phyloP scores from a whole-genome alignment of 805 yeast species.

The Wickerhamomyces pijperi region DNA sequence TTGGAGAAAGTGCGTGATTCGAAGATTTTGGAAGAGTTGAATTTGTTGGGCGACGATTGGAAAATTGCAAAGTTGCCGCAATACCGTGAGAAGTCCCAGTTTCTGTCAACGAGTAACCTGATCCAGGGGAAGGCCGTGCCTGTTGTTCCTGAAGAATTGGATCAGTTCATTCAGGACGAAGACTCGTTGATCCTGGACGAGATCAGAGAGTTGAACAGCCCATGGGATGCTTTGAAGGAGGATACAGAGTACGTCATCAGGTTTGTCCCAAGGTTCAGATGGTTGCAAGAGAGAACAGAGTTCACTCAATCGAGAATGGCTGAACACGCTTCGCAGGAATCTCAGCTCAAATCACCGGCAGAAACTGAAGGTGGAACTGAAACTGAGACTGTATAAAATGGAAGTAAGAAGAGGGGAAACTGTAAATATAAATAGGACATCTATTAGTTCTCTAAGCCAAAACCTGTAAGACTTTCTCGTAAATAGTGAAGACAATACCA shows the following conservation, averaged over 20 bases:
- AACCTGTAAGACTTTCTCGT: slow-evolving; percentile 69
- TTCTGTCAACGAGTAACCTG: slow-evolving; percentile 1
- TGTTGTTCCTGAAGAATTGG: slow-evolving; percentile 11
- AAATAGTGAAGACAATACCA: slow-evolving; percentile 93
- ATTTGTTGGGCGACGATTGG: neutral
- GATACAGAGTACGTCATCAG: slow-evolving; percentile 15
- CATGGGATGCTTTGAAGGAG: slow-evolving; percentile 14
- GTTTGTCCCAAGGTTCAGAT: slow-evolving; percentile 15
- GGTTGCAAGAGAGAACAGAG: slow-evolving; percentile 1
- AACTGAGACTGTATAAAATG: neutral
- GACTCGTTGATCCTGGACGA: slow-evolving; percentile 14
- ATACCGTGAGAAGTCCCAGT: slow-evolving; percentile 10
- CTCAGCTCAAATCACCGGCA: no score
- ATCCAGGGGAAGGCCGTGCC: slow-evolving; percentile 5
- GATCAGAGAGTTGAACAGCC: slow-evolving; percentile 17
- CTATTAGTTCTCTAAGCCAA: slow-evolving; percentile 8
- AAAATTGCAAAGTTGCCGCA: slow-evolving; percentile 9
- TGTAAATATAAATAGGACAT: no score
- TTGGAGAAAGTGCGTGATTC: slow-evolving; percentile 11
- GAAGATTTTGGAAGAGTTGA: slow-evolving; percentile 10
- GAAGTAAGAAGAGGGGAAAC: no score
- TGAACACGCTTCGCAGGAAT: no score
- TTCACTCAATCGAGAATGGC: neutral
- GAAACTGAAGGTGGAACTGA: no score
- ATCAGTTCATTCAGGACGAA: slow-evolving; percentile 6